These are phyloP conservation scores for Rhizodiscina lignyota DNA, from an alignment of 495 filamentous ascomycete genomes.

Conservation along the genomic window DNA sequence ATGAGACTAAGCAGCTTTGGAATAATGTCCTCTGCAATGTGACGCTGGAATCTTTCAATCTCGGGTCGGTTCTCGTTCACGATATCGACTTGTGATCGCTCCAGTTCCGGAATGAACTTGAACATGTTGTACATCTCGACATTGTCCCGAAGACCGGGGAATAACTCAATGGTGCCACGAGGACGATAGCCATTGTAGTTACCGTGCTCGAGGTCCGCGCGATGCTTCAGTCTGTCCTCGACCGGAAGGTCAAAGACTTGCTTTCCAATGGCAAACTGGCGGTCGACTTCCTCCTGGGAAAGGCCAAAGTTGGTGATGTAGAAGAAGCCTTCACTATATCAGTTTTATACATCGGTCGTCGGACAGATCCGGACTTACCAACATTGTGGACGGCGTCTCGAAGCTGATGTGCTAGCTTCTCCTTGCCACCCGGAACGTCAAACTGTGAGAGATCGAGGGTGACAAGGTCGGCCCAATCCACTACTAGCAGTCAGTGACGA, in stretches of 20 bases:
- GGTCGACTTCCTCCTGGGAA: conserved; percentile 33
- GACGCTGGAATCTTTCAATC: conserved; percentile 29
- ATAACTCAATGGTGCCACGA: conserved; percentile 15
- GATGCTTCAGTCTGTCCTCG: conserved; percentile 35
- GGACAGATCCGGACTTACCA: no score
- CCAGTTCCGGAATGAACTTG: conserved; percentile 31
- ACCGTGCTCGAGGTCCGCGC: conserved; percentile 27
- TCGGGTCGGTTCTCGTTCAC: conserved; percentile 21
- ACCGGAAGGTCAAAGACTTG: conserved; percentile 35
- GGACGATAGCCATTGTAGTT: conserved; percentile 28
- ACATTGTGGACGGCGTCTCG: no score
- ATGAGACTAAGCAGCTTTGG: not conserved
- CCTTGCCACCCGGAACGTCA: no score
- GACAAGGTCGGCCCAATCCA: no score
- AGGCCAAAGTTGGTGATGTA: conserved; percentile 29
- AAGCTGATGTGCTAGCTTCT: no score
- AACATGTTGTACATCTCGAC: conserved; percentile 37
- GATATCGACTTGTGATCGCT: conserved; percentile 26
- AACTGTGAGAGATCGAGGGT: no score
- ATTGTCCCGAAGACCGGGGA: conserved; percentile 29
- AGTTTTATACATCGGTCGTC: no score
- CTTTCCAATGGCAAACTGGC: conserved; percentile 37
- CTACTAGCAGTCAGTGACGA: no score
- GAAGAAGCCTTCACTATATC: no score
- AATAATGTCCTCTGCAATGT: conserved; percentile 30